Evolutionary conservation across 2,329 filamentous ascomycete genomes (phyloP).

Genomic region (Aureobasidium subglaciale): DNA sequence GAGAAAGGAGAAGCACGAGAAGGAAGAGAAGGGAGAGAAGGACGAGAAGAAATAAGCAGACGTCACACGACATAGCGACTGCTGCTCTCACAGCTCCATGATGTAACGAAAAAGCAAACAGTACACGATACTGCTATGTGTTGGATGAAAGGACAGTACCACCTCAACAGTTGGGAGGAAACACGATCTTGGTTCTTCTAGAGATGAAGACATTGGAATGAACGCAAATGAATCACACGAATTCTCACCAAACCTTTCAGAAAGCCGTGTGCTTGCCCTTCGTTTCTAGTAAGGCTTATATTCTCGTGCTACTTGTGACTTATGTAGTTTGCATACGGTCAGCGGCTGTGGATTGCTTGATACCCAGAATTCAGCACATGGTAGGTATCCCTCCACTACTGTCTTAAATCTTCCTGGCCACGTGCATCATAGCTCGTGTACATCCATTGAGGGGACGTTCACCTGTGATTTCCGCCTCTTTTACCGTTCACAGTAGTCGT

Average conservation of each 20-base stretch:
- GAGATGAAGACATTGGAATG: background rate
- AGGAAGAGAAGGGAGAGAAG: slow-evolving; percentile 28
- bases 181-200: background rate
- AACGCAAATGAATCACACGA: background rate
- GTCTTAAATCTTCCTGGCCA: too few relatives aligned
- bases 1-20: slow-evolving; percentile 31
- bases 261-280: too few relatives aligned
- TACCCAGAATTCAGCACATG: too few relatives aligned
- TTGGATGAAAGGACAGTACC: background rate
- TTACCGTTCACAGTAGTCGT: too few relatives aligned
- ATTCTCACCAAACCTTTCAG: background rate
- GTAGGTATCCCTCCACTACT: too few relatives aligned
- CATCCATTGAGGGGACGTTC: too few relatives aligned
- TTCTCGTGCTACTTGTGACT: too few relatives aligned
- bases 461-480: too few relatives aligned
- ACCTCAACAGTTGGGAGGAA: background rate
- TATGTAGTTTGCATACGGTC: too few relatives aligned
- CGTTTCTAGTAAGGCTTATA: too few relatives aligned
- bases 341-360: too few relatives aligned
- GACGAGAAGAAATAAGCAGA: slow-evolving; percentile 27
- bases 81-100: background rate
- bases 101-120: slow-evolving; percentile 8
- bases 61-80: background rate
- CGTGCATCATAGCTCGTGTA: too few relatives aligned
- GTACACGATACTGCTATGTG: background rate